Evolutionary conservation across 1,139 yeast species (phyloP), one percentile per base, ranked within the genome.

Genomic region (Lodderomyces theae): DNA sequence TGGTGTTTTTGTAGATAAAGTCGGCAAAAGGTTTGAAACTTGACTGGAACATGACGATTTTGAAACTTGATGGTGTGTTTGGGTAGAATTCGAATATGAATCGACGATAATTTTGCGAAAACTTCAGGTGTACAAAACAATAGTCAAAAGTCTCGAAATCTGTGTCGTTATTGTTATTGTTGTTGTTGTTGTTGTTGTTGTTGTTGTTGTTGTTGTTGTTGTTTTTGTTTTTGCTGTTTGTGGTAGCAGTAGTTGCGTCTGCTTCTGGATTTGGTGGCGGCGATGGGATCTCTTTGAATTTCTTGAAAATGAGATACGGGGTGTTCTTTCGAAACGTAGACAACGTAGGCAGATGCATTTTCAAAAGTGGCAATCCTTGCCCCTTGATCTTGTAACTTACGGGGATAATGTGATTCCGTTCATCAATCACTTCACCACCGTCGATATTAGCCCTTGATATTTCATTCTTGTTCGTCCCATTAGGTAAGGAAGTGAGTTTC

Each of bases 21-120:
- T 72, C 77, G 10, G 72, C 58, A 51, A 65, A 68, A 2, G 76
- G 72, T 39, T 62, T 57, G 45, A 53, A 60, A 39, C 63, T 64
- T 51, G 67, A 64, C 50, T 66, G 67, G 43, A 69, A 70, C 42
- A 62, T 48, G 6, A 65, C 35, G 4, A 71, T 46, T 35, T 56
- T 60, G 44, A 66, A 60, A n/a, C 40, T 30, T 19, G 34, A 10
- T 11, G 36, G 23, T 2, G 30, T 18, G 1, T 34, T 30, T n/a
- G 42, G 37, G 2, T 25, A 28, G 19, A 49, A 49, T 32, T 49
- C 50, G 43, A 68, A 60, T 1, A 52, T 57, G 37, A 60, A 60
- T 19, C 76, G 47, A 42, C 63, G 57, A n/a, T 60, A 54, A 13
- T 49, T 47, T 22, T 55, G 61, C 36, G 59, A 58, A 38, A 53